These are phyloP conservation scores for Cucurbitaria berberidis DNA, from an alignment of 2,329 filamentous ascomycete species.

Conservation along the genomic window DNA sequence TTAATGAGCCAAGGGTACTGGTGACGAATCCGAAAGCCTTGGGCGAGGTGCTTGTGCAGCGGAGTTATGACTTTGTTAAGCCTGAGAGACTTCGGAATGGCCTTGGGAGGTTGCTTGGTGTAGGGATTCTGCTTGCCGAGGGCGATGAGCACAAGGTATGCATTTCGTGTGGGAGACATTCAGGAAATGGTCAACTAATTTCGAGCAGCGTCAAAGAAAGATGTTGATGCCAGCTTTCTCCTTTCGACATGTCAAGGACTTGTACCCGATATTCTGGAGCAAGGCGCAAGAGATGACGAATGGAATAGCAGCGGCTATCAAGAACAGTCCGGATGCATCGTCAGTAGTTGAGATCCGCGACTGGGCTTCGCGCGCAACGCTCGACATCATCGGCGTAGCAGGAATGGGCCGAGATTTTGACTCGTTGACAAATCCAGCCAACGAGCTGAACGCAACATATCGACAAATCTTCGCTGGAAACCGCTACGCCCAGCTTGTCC, in stretches of 20 bases:
- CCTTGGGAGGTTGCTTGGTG: conserved; percentile 69
- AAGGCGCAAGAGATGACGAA: conserved; percentile 53
- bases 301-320: conserved; percentile 40
- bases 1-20: conserved; percentile 55
- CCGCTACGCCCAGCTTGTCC: conserved; percentile 60
- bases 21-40: conserved; percentile 56
- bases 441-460: conserved; percentile 61
- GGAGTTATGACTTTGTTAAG: conserved; percentile 60
- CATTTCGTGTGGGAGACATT: background rate
- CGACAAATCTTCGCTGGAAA: conserved; percentile 57
- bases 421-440: conserved; percentile 57
- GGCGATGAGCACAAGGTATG: conserved; percentile 83
- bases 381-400: conserved; percentile 65
- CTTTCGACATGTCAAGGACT: conserved; percentile 58
- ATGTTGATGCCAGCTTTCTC: conserved; percentile 58
- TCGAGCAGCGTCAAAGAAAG: conserved; percentile 52
- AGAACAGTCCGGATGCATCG: conserved; percentile 30
- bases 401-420: conserved; percentile 65
- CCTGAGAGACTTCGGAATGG: conserved; percentile 55
- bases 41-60: conserved; percentile 57
- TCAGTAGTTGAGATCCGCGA: conserved; percentile 53
- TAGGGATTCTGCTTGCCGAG: conserved; percentile 79
- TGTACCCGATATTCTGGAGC: conserved; percentile 58
- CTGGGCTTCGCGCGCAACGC: conserved; percentile 59
- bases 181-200: conserved; percentile 10